Percentiles rank a stretch among this genome's conserved stretches.
Evolutionary conservation across 2,329 filamentous ascomycete genomes (phyloP).

Genomic region (Talaromyces sp.): DNA sequence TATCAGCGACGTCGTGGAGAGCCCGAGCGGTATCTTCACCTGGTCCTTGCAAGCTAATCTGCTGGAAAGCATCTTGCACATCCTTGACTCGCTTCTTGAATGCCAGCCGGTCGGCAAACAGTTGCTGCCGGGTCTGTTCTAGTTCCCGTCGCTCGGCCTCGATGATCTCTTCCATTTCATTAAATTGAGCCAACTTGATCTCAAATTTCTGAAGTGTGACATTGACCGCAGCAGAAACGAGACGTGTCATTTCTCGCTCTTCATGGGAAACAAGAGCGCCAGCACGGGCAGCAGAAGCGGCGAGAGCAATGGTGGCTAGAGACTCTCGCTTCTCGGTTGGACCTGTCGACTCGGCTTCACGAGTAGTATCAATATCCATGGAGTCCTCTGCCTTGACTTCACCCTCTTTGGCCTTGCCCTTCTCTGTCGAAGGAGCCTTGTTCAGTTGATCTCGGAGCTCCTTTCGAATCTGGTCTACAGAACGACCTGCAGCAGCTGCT

Average conservation of each 20-base stretch:
- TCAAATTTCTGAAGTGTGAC: constrained; percentile 94
- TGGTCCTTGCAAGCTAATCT: constrained; percentile 43
- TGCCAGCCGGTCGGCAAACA: constrained; percentile 86
- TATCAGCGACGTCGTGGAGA: constrained; percentile 35
- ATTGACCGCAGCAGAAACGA: constrained; percentile 90
- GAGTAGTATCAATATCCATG: constrained; percentile 56
- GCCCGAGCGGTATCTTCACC: constrained; percentile 43
- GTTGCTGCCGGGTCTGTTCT: constrained; percentile 84
- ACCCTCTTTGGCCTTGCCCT: constrained; percentile 52
- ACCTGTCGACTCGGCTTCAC: constrained; percentile 44
- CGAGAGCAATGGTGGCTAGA: constrained; percentile 74
- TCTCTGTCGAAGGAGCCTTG: constrained; percentile 48
- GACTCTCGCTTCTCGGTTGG: constrained; percentile 45
- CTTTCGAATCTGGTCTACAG: constrained; percentile 80
- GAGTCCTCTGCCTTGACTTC: constrained; percentile 55
- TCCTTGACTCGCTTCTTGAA: constrained; percentile 86
- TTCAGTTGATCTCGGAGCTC: constrained; percentile 77
- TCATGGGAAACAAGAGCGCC: constrained; percentile 90
- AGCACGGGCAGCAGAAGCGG: constrained; percentile 79
- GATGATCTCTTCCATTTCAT: constrained; percentile 89
- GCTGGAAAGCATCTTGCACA: constrained; percentile 68
- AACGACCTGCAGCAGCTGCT: constrained; percentile 84
- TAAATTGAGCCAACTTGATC: constrained; percentile 92
- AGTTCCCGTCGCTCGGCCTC: constrained; percentile 90
- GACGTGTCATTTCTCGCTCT: constrained; percentile 91